These are phyloP conservation scores for Rutidosis leptorrhynchoides DNA, from an alignment of 129 eudicot species.

Conservation along the genomic window DNA sequence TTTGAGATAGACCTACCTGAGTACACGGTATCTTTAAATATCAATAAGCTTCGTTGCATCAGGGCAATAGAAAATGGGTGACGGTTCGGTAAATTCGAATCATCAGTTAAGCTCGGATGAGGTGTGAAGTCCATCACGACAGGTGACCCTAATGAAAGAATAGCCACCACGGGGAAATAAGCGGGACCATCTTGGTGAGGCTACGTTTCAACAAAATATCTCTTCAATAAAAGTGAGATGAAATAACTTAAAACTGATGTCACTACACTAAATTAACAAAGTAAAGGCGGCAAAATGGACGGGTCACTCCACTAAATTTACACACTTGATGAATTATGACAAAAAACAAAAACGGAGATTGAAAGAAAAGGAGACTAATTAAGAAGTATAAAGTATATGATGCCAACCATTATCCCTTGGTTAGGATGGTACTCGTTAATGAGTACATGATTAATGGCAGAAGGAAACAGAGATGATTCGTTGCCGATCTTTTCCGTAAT, in stretches of 20 bases:
- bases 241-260: constrained; percentile 3
- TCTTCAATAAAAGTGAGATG: constrained; percentile 9
- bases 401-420: constrained; percentile 93
- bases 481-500: constrained; percentile 50
- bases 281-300: not conserved
- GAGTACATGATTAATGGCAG: constrained; percentile 90
- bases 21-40: constrained; percentile 82
- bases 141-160: constrained; percentile 87
- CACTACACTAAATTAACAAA: not conserved
- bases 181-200: constrained; percentile 99
- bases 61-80: constrained; percentile 64
- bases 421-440: constrained; percentile 93
- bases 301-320: not conserved
- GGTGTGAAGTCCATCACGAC: constrained; percentile 89
- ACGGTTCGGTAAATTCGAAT: constrained; percentile 25
- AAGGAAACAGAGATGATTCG: constrained; percentile 64
- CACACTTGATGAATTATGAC: not conserved
- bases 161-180: constrained; percentile 90
- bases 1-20: constrained; percentile 46
- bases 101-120: constrained; percentile 45
- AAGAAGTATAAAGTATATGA: constrained; percentile 4
- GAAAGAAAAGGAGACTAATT: not conserved
- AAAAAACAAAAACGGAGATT: constrained; percentile 15
- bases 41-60: constrained; percentile 84
- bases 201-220: constrained; percentile 38